These are phyloP conservation scores for Diaporthe sp. DNA, from an alignment of 2,329 filamentous ascomycete genomes.

Conservation along the genomic window DNA sequence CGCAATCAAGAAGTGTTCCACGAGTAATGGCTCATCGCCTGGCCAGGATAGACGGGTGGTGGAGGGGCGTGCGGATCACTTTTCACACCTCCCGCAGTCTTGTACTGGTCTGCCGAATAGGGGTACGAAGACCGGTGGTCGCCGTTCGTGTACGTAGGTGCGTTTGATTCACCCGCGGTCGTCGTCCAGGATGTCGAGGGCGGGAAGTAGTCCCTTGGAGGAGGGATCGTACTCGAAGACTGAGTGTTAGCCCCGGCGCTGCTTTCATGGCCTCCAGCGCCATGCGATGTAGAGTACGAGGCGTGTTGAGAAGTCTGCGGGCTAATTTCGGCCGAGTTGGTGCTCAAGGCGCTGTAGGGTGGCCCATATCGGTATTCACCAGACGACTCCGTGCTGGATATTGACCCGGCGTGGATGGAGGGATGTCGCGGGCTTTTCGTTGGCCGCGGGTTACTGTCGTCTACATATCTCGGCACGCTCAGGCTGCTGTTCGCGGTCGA, in stretches of 20 bases:
- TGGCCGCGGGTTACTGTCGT: slow-evolving; percentile 63
- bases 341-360: slow-evolving; percentile 52
- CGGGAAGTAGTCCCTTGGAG: slow-evolving; percentile 67
- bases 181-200: slow-evolving; percentile 65
- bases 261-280: slow-evolving; percentile 33
- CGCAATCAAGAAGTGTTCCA: slow-evolving; percentile 63
- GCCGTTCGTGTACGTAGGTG: slow-evolving; percentile 59
- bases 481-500: slow-evolving; percentile 59
- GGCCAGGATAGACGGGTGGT: slow-evolving; percentile 54
- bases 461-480: slow-evolving; percentile 69
- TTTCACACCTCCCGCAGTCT: slow-evolving; percentile 52
- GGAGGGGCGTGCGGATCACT: slow-evolving; percentile 53
- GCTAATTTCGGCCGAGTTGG: slow-evolving; percentile 50
- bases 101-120: slow-evolving; percentile 65
- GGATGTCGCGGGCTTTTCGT: slow-evolving; percentile 69
- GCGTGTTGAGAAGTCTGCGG: slow-evolving; percentile 49
- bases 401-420: slow-evolving; percentile 64
- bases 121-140: slow-evolving; percentile 54
- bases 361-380: slow-evolving; percentile 70
- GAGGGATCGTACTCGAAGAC: slow-evolving; percentile 44
- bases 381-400: slow-evolving; percentile 61
- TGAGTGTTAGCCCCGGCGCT: slow-evolving; percentile 38
- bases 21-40: slow-evolving; percentile 66
- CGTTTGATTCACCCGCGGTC: slow-evolving; percentile 58
- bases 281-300: slow-evolving; percentile 29